Evolutionary conservation across 164 flowering plant species (phyloP), one percentile per base, ranked within the genome.

Genomic region (Annona squamosa): DNA sequence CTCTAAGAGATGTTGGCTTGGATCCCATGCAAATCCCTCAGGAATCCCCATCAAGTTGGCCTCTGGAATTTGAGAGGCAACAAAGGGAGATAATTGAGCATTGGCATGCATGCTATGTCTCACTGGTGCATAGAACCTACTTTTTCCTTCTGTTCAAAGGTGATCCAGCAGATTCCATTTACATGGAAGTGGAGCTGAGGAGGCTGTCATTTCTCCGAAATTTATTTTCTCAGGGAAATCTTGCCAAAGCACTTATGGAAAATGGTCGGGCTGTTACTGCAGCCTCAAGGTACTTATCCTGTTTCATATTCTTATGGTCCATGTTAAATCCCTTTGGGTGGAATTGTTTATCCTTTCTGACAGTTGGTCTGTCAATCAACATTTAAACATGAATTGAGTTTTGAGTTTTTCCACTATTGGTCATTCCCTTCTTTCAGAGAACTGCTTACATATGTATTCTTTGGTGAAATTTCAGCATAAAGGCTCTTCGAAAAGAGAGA

Each of bases 91-190:
- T 96, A 57, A 84, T 92, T 66, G 86, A 86, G 74, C 93, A 91
- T 48, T 96, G 99, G 99, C 80, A 85, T 63, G 70, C 78, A 52
- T 93, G 97, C 88, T 79, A 88, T 71, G 89, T 88, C 19, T 90
- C 98, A 42, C 74, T 96, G 77, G 82, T 87, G 46, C 97, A 96
- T 77, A 88, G 99, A 78, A 89, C 91, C 41, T 86, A 85, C 70
- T 96, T 93, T 82, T 88, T 87, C 86, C 83, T 92, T 63, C 88
- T 93, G n/a, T 93, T 93, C 79, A 86, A 85, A 77, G 99, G 97
- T 18, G 97, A 92, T 59, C 89, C 89, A n/a, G 73, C 87, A 1
- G 99, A 96, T 79, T 77, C 86, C 41, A 82, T 90, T 74, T 96
- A 93, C 84, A 74, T 92, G 84, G 97, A 93, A 78, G 97, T 96